Base-by-base conservation (phyloP, 371 early-diverging fungal genomes). In the Mucor saturninus region DNA sequence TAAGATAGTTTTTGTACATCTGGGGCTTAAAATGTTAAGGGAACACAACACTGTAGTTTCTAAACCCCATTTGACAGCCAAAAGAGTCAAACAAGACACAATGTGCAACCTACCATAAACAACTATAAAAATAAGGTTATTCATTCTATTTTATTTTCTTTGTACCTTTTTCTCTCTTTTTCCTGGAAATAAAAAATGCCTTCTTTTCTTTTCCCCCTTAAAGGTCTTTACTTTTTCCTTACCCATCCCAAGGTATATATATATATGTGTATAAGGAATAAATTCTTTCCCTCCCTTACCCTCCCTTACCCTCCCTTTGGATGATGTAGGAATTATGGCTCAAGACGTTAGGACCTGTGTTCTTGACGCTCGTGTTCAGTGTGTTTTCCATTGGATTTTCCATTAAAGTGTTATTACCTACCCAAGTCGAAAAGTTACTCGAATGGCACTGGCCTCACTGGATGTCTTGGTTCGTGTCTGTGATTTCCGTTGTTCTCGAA, bases 371-470 rank as follows among this genome's bases (percentile, higher is more conserved):
- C 3, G 11, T 71, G 4, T 66, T 68, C 31, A 71, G 72, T 30
- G 49, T 54, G 8, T 56, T 71, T 15, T 73, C 74, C 15, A 56
- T 74, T 28, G 72, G 67, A 5, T 21, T 69, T 11, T 74, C 74
- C 11, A 39, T 76, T 13, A 52, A 54, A 15, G 46, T 62, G 13
- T 35, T 69, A 15, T 57, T 74, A 5, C 69, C 74, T 38, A 28
- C 55, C 2, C 76, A 73, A 32, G 79, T 75, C 2, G 77, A 74
- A 15, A 75, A 79, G 5, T 62, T 83, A 11, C 67, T 80, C 26
- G 62, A 62, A 15, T 77, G 69, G 65, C 68, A 83, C 50, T 83
- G 81, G 65, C 83, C 83, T n/a, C 73, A 71, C 6, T 80, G 81
- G 56, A 65, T 80, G 40, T 77, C 81, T 21, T 77, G 81, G 76